These are phyloP conservation scores for Pseudoneurospora amorphoporcata DNA, from an alignment of 495 filamentous ascomycete genomes.

Conservation along the genomic window DNA sequence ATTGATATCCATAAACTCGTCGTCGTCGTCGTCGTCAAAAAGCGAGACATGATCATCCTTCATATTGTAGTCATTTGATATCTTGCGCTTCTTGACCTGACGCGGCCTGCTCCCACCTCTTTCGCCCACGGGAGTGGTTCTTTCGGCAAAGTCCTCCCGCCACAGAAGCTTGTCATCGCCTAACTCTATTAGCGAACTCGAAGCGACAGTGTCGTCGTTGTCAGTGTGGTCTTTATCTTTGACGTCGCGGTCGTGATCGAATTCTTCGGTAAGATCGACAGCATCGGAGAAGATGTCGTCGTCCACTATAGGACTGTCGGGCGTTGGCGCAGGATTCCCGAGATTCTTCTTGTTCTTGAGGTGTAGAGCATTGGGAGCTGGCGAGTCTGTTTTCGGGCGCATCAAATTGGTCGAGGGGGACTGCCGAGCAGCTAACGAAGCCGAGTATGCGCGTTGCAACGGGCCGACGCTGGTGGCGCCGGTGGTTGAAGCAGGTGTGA, in stretches of 20 bases:
- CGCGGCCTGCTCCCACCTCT: not conserved
- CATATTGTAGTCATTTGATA: conserved; percentile 37
- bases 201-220: conserved; percentile 2
- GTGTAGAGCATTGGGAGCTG: not conserved
- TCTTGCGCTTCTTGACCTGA: conserved; percentile 40
- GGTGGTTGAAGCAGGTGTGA: conserved; percentile 27
- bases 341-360: not conserved
- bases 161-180: conserved; percentile 44
- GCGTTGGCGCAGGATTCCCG: not conserved
- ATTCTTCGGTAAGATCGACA: conserved; percentile 59
- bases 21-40: conserved; percentile 6
- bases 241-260: conserved; percentile 28
- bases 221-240: not conserved
- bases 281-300: conserved; percentile 36
- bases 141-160: conserved; percentile 44
- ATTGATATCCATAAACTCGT: conserved; percentile 32
- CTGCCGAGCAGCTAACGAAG: conserved; percentile 11
- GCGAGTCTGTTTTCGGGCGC: not conserved
- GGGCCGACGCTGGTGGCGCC: conserved; percentile 15
- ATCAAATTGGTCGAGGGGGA: not conserved
- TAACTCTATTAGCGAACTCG: conserved; percentile 31
- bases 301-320: conserved; percentile 4
- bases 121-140: conserved; percentile 15
- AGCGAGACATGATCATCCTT: not conserved
- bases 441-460: conserved; percentile 24